Evolutionary conservation across 257 asterid species (phyloP), one percentile per base, ranked within the genome.

Genomic region (Salvia rosmarinus): DNA sequence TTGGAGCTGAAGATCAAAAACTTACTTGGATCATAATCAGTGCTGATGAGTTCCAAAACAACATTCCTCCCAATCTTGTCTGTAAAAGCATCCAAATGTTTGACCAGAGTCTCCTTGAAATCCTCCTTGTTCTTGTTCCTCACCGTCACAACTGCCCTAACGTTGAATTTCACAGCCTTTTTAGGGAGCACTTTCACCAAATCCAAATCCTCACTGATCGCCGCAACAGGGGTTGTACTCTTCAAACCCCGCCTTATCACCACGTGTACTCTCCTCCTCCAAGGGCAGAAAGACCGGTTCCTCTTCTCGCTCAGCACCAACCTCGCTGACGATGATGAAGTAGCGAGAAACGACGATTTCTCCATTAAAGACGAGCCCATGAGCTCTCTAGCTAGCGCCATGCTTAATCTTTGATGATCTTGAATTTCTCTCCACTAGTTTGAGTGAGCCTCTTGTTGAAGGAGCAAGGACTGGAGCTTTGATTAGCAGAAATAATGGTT

Each of bases 11-110:
- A 37, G 6, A 39, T 13, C 9, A 57, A 0, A 44, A 39, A 44
- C 91, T 81, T 80, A 91, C 99, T 90, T 60, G 98, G 97, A 57
- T 95, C 96, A 67, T 85, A 74, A 52, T 91, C 95, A 34, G 75
- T 74, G 85, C 98, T 95, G 42, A 91, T 73, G 69, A 95, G 91
- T 62, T 95, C 86, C 72, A 95, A 67, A 6, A 68, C 85, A 71
- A 95, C 92, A 78, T 88, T 91, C 71, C 95, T 87, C 4, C 99
- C 99, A 73, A 95, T 71, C 50, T 85, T 84, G 9, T 91, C 98
- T 0, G 96, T 78, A 12, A 91, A 76, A 67, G 95, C 87, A 83
- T 95, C 99, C 47, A 85, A 77, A 44, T 88, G 98, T 64, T 89
- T 89, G 9, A 88, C 79, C 5, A 95, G 47, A 16, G 90, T 66